Base-by-base conservation (phyloP, 768 basidiomycete genomes). In the Suillus subluteus region DNA sequence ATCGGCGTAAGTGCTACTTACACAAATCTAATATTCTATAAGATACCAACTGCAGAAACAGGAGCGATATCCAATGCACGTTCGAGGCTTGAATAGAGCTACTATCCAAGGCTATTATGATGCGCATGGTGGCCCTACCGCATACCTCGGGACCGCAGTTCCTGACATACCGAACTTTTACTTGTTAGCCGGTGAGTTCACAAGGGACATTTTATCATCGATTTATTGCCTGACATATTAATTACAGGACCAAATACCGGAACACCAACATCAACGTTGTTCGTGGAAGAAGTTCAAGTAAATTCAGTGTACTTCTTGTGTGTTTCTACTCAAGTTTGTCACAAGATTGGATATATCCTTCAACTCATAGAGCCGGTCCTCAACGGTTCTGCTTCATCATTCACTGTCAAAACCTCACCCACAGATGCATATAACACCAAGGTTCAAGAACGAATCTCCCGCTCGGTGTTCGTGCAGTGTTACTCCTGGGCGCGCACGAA, bases 401-500 rank as follows among this genome's bases (percentile, higher is more conserved):
- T 79, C 54, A 68, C 70, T 4, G 68, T 76, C 54, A 71, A 65
- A 62, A 64, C 58, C 11, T 71, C 71, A 4, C 71, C 65, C 26
- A 74, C 75, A 58, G 72, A 77, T 55, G 68, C 68, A 12, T 74
- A 75, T 65, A 79, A 79, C 26, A 67, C 52, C 38, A 67, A 63
- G 18, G 48, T 75, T 30, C 71, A 75, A 59, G 62, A 56, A 55
- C 59, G 68, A 5, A 6, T 75, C 6, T 68, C 72, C 41, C 69
- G 48, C 16, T 69, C 68, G 9, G 69, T 71, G 58, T 76, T 75
- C 23, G 46, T 72, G 41, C 69, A 75, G 11, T 83, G 81, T 67
- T 61, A 68, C 23, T 82, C 83, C 15, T 85, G 82, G 82, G 81
- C 83, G 67, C 79, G 79, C 2, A 72, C 71, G 1, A 75, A 74